phyloP scores from a whole-genome alignment of 2,329 filamentous ascomycete species.

The Elsinoe fawcettii region DNA sequence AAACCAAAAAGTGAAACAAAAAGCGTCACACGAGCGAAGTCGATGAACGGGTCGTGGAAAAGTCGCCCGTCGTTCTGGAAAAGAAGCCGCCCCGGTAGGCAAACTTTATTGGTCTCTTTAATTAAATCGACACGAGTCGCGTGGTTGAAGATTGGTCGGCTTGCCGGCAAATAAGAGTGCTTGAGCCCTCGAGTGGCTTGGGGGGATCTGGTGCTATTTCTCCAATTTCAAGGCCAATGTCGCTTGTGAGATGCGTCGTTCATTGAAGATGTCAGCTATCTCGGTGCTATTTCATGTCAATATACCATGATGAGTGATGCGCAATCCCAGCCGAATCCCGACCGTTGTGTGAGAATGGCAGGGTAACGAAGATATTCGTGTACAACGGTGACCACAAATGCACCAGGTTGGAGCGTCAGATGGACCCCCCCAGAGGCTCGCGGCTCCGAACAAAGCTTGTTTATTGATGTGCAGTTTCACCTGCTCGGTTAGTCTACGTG shows the following conservation, averaged over 20 bases:
- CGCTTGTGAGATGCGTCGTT: not conserved
- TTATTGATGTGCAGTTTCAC: conserved; percentile 5
- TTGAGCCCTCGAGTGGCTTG: not conserved
- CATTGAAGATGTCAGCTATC: not conserved
- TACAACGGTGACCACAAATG: not conserved
- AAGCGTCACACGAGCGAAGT: conserved; percentile 10
- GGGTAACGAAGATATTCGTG: not conserved
- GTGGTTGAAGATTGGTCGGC: not conserved
- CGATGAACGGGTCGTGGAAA: not conserved
- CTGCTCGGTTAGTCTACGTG: not conserved
- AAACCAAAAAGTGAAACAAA: conserved; percentile 7
- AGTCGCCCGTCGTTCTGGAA: not conserved
- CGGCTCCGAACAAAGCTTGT: conserved; percentile 2
- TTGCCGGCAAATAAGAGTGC: not conserved
- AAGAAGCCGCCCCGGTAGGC: not conserved
- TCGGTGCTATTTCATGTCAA: not conserved
- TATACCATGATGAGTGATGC: not conserved
- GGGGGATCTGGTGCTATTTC: not conserved
- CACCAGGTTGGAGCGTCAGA: too few species aligned
- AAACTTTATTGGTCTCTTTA: not conserved
- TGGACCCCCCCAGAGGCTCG: not conserved
- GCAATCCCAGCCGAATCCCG: not conserved
- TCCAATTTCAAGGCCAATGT: not conserved
- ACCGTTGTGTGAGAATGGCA: conserved; percentile 1
- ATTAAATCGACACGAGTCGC: conserved; percentile 7